phyloP scores from a whole-genome alignment of 805 yeast species.

The Myxozyma neotropica region DNA sequence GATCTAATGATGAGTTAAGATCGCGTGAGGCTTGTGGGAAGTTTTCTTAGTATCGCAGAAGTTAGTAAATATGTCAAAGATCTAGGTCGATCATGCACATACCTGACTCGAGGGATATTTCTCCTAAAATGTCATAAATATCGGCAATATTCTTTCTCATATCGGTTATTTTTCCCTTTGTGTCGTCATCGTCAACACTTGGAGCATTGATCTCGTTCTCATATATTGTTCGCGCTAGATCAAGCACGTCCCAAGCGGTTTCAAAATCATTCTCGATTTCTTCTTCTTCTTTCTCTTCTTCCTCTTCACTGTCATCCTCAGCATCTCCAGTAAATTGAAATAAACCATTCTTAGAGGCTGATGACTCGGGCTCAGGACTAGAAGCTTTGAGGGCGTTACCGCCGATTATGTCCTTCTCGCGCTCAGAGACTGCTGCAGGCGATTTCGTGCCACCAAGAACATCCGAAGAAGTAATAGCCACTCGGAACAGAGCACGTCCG shows the following conservation, averaged over 20 bases:
- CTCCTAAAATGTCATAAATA: slow-evolving; percentile 79
- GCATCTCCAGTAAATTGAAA: slow-evolving; percentile 36
- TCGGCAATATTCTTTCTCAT: slow-evolving; percentile 64
- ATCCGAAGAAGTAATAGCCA: slow-evolving; percentile 73
- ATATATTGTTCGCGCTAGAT: slow-evolving; percentile 70
- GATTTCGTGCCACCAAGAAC: slow-evolving; percentile 62
- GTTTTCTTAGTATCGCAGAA: slow-evolving; percentile 53
- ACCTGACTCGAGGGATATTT: slow-evolving; percentile 77
- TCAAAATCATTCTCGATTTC: slow-evolving; percentile 67
- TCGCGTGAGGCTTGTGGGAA: slow-evolving; percentile 77
- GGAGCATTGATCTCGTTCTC: slow-evolving; percentile 48
- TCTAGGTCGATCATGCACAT: too few relatives aligned
- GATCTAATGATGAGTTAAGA: slow-evolving; percentile 57
- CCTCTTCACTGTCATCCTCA: slow-evolving; percentile 42
- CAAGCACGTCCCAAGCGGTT: slow-evolving; percentile 83
- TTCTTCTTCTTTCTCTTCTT: slow-evolving; percentile 41
- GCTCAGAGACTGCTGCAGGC: slow-evolving; percentile 1
- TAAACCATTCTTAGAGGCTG: slow-evolving; percentile 23
- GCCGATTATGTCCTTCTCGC: slow-evolving; percentile 30
- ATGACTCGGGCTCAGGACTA: slow-evolving; percentile 39
- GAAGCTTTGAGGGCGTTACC: slow-evolving; percentile 34
- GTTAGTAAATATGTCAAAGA: not conserved
- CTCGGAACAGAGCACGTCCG: slow-evolving; percentile 77
- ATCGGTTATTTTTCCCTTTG: slow-evolving; percentile 39
- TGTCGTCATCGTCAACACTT: slow-evolving; percentile 27